Evolutionary conservation across 176 grass and related monocot species (phyloP).

Genomic region (Eleusine indica): DNA sequence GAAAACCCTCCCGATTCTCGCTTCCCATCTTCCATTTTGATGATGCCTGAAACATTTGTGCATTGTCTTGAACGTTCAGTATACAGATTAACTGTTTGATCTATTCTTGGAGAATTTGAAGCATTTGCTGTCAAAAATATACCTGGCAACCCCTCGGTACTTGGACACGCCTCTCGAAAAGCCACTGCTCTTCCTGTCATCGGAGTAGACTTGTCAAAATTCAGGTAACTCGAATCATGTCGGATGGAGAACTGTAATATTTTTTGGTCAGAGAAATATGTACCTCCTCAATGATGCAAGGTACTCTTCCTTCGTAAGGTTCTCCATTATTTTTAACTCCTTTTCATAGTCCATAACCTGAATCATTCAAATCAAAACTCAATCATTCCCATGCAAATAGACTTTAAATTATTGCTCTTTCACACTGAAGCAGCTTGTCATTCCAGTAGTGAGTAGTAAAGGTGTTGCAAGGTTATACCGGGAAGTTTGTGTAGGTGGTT

Average conservation of each 20-base stretch:
- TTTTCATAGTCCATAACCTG: slow-evolving; percentile 69
- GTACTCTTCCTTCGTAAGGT: slow-evolving; percentile 72
- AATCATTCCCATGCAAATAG: neutral
- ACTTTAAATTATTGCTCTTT: neutral
- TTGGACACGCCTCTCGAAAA: slow-evolving; percentile 76
- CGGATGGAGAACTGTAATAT: neutral
- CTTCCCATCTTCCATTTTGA: slow-evolving; percentile 82
- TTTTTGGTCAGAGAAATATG: neutral
- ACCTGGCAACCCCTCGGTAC: slow-evolving; percentile 79
- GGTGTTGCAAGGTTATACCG: slow-evolving; percentile 13
- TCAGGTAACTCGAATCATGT: neutral
- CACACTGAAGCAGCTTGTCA: neutral
- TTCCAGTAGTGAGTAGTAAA: neutral
- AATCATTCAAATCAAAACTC: neutral
- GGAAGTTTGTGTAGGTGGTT: slow-evolving; percentile 70
- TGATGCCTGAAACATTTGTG: slow-evolving; percentile 53
- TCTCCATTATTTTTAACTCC: slow-evolving; percentile 72
- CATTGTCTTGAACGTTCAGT: neutral
- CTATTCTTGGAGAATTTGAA: neutral
- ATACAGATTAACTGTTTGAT: neutral
- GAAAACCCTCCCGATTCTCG: slow-evolving; percentile 71
- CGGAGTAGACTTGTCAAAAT: neutral
- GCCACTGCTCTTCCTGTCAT: slow-evolving; percentile 71
- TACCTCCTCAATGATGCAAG: slow-evolving; percentile 68
- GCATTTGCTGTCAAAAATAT: neutral